Base-by-base conservation (phyloP, 192 early-diverging fungal genomes). In the Podila epicladia region DNA sequence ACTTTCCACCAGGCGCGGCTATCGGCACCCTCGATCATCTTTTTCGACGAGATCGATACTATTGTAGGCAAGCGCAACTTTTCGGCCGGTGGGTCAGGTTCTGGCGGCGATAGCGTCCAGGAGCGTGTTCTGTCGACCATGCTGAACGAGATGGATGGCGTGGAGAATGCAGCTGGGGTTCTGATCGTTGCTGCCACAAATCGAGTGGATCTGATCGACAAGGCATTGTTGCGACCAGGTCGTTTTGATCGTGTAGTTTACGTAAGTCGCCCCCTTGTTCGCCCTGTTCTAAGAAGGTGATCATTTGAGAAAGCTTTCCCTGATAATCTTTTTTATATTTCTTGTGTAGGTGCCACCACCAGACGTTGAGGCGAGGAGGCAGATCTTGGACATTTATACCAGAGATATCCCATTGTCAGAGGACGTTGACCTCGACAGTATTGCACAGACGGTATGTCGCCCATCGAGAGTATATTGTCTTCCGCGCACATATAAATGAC, bases 31-130 rank as follows among this genome's bases (percentile, higher is more conserved):
- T 89, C 95, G 5, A 89, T 99, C 19, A 84, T 99, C 38, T 99
- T 99, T 84, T 88, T 99, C 48, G 98, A 99, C 84, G 98, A 99
- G 82, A 89, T 98, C 48, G 98, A 99, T 53, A 92, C 97, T 0
- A 93, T 99, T 69, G 97, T 98, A 0, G 98, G 98, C 4, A 96
- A 93, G 75, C 84, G 97, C 9, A 87, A 86, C 35, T 84, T 90
- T 85, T 80, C 77, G 1, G 38, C 68, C 58, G 66, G 67, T 0
- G 85, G 83, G 22, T 82, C 85, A 7, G 84, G 90, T 80, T 83
- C 83, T 26, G 83, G 89, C 74, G 72, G 90, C 3, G 94, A 95
- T 72, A 84, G 90, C 49, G 94, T 94, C 1, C 94, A 94, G 65
- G 95, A 95, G 68, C 82, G 94, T 15, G 87, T 96, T 5, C 74